phyloP scores from a whole-genome alignment of 345 rosid genomes.

The Crucihimalaya himalaica region DNA sequence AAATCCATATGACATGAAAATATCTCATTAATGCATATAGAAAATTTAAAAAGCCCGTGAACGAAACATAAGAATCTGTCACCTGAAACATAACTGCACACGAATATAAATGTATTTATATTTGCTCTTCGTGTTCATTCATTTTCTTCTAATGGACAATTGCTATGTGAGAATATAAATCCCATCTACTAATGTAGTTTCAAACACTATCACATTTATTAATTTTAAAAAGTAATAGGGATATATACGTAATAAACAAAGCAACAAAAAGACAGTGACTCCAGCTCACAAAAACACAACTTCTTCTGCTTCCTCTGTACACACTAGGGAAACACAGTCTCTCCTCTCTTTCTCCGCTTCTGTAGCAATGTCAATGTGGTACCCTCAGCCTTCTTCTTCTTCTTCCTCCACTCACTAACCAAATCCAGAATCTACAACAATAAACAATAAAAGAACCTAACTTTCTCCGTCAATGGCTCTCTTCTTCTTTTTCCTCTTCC shows the following conservation, averaged over 20 bases:
- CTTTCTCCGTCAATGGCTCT: slow-evolving; percentile 37
- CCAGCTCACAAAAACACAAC: slow-evolving; percentile 41
- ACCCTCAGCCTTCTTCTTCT: slow-evolving; percentile 27
- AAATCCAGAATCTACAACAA: background rate
- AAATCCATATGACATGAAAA: slow-evolving; percentile 17
- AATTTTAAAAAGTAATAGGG: slow-evolving; percentile 9
- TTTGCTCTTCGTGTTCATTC: slow-evolving; percentile 8
- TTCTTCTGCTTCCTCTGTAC: slow-evolving; percentile 30
- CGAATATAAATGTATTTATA: background rate
- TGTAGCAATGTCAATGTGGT: slow-evolving; percentile 39
- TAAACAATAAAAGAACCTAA: background rate
- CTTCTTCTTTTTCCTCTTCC: slow-evolving; percentile 37
- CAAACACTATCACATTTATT: background rate
- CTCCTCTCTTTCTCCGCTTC: slow-evolving; percentile 29
- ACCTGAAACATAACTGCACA: slow-evolving; percentile 31
- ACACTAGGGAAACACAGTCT: slow-evolving; percentile 23
- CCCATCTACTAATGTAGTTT: background rate
- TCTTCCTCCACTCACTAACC: slow-evolving; percentile 32
- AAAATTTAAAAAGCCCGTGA: slow-evolving; percentile 15
- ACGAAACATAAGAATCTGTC: slow-evolving; percentile 14
- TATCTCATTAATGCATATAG: no score
- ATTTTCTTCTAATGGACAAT: background rate
- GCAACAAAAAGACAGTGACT: slow-evolving; percentile 25
- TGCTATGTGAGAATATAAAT: background rate
- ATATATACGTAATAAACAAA: background rate